A percentile compares a stretch with the other conserved stretches of the same genome.
Conservation (phyloP, 371 early-diverging fungal species). For the Mortierella sp. region DNA sequence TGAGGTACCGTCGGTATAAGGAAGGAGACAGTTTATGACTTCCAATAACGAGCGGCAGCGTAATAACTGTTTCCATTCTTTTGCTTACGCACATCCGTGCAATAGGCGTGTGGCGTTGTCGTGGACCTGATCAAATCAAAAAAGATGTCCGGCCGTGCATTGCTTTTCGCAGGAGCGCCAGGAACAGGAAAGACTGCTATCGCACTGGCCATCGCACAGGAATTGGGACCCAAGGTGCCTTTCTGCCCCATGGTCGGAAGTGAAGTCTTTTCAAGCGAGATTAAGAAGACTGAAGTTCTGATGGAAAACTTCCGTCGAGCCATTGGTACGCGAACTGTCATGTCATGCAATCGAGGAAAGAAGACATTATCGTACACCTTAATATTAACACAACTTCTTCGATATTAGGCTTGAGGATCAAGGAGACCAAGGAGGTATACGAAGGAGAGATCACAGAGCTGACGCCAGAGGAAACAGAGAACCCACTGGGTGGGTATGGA, state of each 20-base stretch:
- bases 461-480: constrained; percentile 95
- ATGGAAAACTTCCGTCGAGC: constrained; percentile 99
- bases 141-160: constrained; percentile 97
- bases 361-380: too few relatives aligned
- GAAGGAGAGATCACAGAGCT: constrained; percentile 99
- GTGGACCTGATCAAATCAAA: constrained; percentile 95
- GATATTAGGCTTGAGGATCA: constrained; percentile 84
- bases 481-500: constrained; percentile 84
- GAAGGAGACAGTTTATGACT: too few relatives aligned
- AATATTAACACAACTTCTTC: too few relatives aligned
- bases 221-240: constrained; percentile 97
- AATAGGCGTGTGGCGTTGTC: constrained; percentile 87
- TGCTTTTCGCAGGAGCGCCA: constrained; percentile 97
- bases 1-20: constrained; percentile 80
- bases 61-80: background rate
- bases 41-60: too few relatives aligned
- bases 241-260: constrained; percentile 98
- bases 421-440: constrained; percentile 98
- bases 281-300: constrained; percentile 98
- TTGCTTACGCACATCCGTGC: background rate
- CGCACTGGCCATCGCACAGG: constrained; percentile 95
- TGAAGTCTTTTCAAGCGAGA: constrained; percentile 97
- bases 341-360: background rate
- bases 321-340: constrained; percentile 70
- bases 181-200: constrained; percentile 97